Evolutionary conservation across 225 moss, liverwort and hornwort genomes (phyloP), one percentile per base, ranked within the genome.

Genomic region (Ulota crispa): DNA sequence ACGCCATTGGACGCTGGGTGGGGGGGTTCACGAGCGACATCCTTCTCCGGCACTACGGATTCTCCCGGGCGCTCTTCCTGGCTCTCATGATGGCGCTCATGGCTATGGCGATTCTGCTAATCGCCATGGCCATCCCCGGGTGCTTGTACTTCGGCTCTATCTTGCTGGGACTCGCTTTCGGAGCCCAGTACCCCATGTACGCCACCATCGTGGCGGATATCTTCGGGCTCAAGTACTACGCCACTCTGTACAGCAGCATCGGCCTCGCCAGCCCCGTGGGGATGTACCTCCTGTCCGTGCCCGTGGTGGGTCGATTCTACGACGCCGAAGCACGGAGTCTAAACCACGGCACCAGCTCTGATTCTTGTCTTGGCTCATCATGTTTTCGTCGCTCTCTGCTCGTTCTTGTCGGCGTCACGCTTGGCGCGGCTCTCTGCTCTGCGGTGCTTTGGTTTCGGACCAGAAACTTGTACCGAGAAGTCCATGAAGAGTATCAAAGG

Each of bases 1-100:
- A 94, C 39, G 88, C 91, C 31, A 78, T 93, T 12, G 95, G 93
- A 2, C 88, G 93, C n/a, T 88, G 89, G 68, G 83, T 89, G 15
- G 84, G 91, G 1, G 93, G 93, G 0, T 88, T 88, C 75, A 37
- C 90, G 0, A 90, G 90, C 28, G 93, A 93, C 64, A 0, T 59
- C 0, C 89, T 88, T 1, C 78, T 93, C 23, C 90, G 86, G 0
- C 80, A 80, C 39, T 87, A 88, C 71, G 86, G 81, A 0, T 70
- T 82, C 14, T 85, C 91, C 4, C 77, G 95, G 7, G 27, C 88
- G 10, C 78, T 83, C 1, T 86, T 88, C 27, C 82, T 81, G 0
- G 28, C 85, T 2, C 7, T 73, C 5, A 72, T 37, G 76, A 78
- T 88, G 65, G 1, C 42, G 12, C 57, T 86, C 73, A 88, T 90